These are phyloP conservation scores for Hirschioporus abietinus DNA, from an alignment of 768 basidiomycete species.

Conservation along the genomic window DNA sequence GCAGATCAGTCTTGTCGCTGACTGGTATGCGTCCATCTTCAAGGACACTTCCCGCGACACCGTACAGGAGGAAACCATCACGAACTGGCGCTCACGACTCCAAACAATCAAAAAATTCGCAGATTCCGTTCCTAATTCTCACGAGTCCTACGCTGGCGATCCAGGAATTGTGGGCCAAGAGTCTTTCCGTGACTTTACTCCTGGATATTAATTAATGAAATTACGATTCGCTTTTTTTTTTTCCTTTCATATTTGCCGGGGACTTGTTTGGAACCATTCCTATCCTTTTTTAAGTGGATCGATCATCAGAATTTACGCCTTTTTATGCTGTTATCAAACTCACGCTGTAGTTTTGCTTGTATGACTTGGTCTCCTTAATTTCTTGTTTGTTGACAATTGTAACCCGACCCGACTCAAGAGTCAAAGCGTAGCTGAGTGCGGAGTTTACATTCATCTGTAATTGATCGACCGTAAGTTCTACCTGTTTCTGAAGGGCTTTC, in stretches of 20 bases:
- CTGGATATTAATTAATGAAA: conserved; percentile 9
- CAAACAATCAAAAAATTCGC: conserved; percentile 71
- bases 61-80: conserved; percentile 68
- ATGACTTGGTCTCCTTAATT: background rate
- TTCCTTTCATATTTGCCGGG: background rate
- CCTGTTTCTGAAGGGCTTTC: background rate
- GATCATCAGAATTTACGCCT: background rate
- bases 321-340: background rate
- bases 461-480: no score
- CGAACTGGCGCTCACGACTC: conserved; percentile 82
- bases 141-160: conserved; percentile 14
- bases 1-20: conserved; percentile 80
- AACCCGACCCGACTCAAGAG: background rate
- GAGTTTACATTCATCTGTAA: no score
- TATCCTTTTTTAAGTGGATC: background rate
- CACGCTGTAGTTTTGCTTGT: background rate
- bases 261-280: background rate
- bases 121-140: conserved; percentile 8
- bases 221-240: background rate
- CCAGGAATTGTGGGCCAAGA: conserved; percentile 26
- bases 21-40: conserved; percentile 88
- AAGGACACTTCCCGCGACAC: conserved; percentile 69
- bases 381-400: background rate
- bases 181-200: conserved; percentile 26
- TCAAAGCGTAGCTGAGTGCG: background rate